Evolutionary conservation across 176 grass and related monocot genomes (phyloP).

Genomic region (Alloteropsis semialata): DNA sequence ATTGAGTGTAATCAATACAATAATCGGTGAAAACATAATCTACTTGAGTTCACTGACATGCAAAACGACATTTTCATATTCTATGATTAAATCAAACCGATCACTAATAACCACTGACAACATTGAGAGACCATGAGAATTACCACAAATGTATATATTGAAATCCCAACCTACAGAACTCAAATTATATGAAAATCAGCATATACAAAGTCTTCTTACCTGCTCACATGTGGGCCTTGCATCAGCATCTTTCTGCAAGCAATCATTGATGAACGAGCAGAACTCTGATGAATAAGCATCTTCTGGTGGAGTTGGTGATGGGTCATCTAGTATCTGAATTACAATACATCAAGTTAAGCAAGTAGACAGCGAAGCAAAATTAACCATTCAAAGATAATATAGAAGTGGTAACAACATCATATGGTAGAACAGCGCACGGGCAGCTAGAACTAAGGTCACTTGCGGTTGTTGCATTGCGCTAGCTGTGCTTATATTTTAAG

Average conservation of each 20-base stretch:
- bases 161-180: conserved; percentile 5
- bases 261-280: conserved; percentile 85
- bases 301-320: conserved; percentile 72
- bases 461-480: background rate
- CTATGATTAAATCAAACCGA: conserved; percentile 15
- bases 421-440: background rate
- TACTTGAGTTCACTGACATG: background rate
- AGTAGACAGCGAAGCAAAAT: conserved; percentile 5
- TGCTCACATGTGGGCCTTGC: conserved; percentile 73
- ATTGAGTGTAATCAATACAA: conserved; percentile 31
- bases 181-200: conserved; percentile 23
- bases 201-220: conserved; percentile 27
- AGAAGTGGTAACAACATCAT: background rate
- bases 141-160: background rate
- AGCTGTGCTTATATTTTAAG: background rate
- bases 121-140: background rate
- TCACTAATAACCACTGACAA: background rate
- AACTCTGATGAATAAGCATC: conserved; percentile 76
- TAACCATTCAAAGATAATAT: conserved; percentile 6
- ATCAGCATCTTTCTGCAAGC: conserved; percentile 86
- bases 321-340: conserved; percentile 84
- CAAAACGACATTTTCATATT: background rate
- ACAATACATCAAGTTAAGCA: conserved; percentile 8
- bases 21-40: background rate
- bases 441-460: background rate